Base-by-base conservation (phyloP, 2,329 filamentous ascomycete species). In the Trichoderma semiorbis region DNA sequence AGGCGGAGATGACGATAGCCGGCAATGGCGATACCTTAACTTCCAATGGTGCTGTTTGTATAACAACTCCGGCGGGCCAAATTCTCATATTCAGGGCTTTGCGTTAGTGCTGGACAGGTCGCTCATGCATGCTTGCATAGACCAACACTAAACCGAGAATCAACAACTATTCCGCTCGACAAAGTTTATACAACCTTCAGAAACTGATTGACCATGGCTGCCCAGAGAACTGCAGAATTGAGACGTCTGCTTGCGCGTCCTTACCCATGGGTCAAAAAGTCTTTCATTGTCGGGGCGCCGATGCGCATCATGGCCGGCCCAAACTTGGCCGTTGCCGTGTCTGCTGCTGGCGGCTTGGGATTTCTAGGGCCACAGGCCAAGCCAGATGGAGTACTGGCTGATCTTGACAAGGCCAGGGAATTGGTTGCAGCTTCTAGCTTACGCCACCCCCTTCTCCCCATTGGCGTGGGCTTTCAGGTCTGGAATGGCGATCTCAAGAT, bases 261-360 rank as follows among this genome's bases (percentile, higher is more conserved):
- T 2, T 76, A 74, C 66, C 77, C 78, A 55, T 81, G 79, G 79
- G 64, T 74, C 10, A 76, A 90, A n/a, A 47, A 77, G 3, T 78
- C 80, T 0, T 75, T 92, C 24, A 84, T 94, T 34, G 83, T 86
- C 60, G 84, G 85, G 47, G 91, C 90, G 1, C 92, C 92, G 0
- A 93, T 94, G 92, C 87, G 90, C 60, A 84, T 89, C 43, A 88
- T 93, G 85, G 75, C 85, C 79, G 77, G 86, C 78, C 73, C 84
- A 77, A 75, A 81, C 0, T 84, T 93, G 3, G 89, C 90, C 3
- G 81, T 89, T 36, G 86, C 89, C 57, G 85, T 93, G 16, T 89
- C 91, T 70, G 91, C 91, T 74, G 91, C 92, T 7, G 92, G 93
- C 21, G 93, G 92, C 0, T 84, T 93, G 1, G 87, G 84, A 12